Evolutionary conservation across 2,329 filamentous ascomycete genomes (phyloP).

Genomic region (Alternaria atra): DNA sequence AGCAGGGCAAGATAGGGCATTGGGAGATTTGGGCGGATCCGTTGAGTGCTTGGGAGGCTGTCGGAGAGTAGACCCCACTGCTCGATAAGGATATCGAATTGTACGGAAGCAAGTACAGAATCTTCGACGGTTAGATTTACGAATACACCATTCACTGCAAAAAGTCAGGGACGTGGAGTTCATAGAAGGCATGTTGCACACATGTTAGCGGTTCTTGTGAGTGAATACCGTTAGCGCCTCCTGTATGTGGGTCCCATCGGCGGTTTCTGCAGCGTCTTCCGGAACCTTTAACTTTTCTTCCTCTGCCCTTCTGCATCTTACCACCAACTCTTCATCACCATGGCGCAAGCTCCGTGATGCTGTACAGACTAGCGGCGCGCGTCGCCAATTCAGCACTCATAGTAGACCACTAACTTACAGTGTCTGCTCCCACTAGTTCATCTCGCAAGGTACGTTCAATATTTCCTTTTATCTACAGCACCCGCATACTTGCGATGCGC

Average conservation of each 20-base stretch:
- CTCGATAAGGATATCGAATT: not conserved
- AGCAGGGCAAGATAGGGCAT: slow-evolving; percentile 50
- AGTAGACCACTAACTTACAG: not conserved
- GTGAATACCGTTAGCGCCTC: slow-evolving; percentile 15
- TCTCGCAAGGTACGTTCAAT: slow-evolving; percentile 19
- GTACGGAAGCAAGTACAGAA: not conserved
- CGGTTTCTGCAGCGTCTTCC: slow-evolving; percentile 1
- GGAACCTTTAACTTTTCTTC: slow-evolving; percentile 19
- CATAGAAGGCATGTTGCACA: not conserved
- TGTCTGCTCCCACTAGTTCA: not conserved
- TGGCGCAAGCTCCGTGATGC: not conserved
- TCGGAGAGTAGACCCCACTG: slow-evolving; percentile 27
- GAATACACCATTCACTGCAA: not conserved
- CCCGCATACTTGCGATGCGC: slow-evolving; percentile 8
- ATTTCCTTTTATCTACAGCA: slow-evolving; percentile 10
- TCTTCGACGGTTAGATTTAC: not conserved
- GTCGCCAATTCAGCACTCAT: not conserved
- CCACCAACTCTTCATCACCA: not conserved
- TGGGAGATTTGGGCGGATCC: slow-evolving; percentile 59
- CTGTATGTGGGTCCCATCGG: slow-evolving; percentile 13
- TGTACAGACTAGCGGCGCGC: not conserved
- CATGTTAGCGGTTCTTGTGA: not conserved
- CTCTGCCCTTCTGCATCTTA: not conserved
- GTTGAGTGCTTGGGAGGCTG: slow-evolving; percentile 54
- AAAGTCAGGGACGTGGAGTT: not conserved